These are phyloP conservation scores for Dothidotthia symphoricarpi DNA, from an alignment of 2,329 filamentous ascomycete species.

Conservation along the genomic window DNA sequence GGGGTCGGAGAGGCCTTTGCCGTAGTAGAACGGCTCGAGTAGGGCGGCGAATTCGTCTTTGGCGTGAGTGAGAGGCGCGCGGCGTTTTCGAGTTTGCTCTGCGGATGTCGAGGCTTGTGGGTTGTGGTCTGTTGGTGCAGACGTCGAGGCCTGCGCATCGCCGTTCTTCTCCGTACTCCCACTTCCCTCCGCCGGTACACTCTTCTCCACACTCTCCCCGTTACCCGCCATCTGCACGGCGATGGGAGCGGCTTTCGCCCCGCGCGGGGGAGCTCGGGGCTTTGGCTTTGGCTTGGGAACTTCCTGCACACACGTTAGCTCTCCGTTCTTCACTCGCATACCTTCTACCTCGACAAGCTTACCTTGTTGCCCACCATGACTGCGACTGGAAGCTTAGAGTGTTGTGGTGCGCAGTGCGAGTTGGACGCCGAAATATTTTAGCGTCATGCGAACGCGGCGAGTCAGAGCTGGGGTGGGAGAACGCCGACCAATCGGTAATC, in stretches of 20 bases:
- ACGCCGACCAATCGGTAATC: constrained; percentile 29
- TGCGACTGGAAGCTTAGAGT: constrained; percentile 13
- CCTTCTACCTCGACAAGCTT: background rate
- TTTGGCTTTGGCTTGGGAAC: constrained; percentile 24
- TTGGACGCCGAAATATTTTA: constrained; percentile 29
- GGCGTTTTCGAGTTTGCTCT: constrained; percentile 30
- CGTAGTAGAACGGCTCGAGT: constrained; percentile 68
- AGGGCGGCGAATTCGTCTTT: constrained; percentile 61
- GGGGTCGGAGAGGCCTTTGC: constrained; percentile 65
- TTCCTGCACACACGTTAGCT: constrained; percentile 24
- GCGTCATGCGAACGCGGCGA: constrained; percentile 22
- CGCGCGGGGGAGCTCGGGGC: constrained; percentile 34
- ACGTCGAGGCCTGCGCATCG: constrained; percentile 3
- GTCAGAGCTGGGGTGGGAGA: constrained; percentile 20
- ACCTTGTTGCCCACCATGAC: constrained; percentile 37
- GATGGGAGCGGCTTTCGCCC: constrained; percentile 25
- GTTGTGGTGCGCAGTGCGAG: constrained; percentile 12
- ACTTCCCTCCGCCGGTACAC: no score
- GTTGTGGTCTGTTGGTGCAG: constrained; percentile 17
- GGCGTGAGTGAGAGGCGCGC: constrained; percentile 27
- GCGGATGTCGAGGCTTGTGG: constrained; percentile 19
- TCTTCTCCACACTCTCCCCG: constrained; percentile 1
- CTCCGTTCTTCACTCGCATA: background rate
- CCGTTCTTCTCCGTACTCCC: background rate
- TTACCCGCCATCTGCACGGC: constrained; percentile 11